These are phyloP conservation scores for Coccinonectria pachysandricola DNA, from an alignment of 2,329 filamentous ascomycete genomes.

Conservation along the genomic window DNA sequence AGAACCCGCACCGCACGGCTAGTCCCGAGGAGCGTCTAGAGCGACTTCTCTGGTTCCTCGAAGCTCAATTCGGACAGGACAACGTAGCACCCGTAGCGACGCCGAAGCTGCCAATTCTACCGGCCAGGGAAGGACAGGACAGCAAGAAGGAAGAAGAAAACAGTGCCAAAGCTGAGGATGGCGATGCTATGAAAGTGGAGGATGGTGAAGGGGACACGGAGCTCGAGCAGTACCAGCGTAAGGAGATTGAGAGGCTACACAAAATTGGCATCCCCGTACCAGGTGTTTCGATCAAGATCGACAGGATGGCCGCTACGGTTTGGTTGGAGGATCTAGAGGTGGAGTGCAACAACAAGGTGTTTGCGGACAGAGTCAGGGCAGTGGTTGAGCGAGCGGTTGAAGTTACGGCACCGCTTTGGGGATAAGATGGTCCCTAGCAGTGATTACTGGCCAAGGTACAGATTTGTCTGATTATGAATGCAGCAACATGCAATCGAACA, in stretches of 20 bases:
- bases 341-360: conserved; percentile 68
- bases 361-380: conserved; percentile 75
- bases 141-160: conserved; percentile 22
- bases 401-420: conserved; percentile 68
- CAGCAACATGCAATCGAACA: too few species aligned
- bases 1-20: conserved; percentile 65
- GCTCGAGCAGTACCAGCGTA: conserved; percentile 46
- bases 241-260: conserved; percentile 70
- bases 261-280: conserved; percentile 83
- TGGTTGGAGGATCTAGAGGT: conserved; percentile 91
- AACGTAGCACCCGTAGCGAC: conserved; percentile 67
- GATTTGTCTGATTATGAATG: too few species aligned
- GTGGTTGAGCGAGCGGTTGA: conserved; percentile 87
- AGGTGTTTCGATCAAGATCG: conserved; percentile 75
- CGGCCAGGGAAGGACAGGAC: conserved; percentile 1
- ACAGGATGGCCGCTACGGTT: conserved; percentile 77
- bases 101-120: conserved; percentile 42
- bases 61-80: conserved; percentile 86
- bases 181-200: conserved; percentile 24
- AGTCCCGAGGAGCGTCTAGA: conserved; percentile 67
- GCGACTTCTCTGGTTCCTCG: conserved; percentile 88
- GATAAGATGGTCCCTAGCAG: too few species aligned
- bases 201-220: conserved; percentile 31
- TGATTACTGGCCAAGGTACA: too few species aligned
- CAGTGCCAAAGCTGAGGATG: conserved; percentile 25